phyloP scores from a whole-genome alignment of 108 stramenopile genomes.

The Skeletonema grethae region DNA sequence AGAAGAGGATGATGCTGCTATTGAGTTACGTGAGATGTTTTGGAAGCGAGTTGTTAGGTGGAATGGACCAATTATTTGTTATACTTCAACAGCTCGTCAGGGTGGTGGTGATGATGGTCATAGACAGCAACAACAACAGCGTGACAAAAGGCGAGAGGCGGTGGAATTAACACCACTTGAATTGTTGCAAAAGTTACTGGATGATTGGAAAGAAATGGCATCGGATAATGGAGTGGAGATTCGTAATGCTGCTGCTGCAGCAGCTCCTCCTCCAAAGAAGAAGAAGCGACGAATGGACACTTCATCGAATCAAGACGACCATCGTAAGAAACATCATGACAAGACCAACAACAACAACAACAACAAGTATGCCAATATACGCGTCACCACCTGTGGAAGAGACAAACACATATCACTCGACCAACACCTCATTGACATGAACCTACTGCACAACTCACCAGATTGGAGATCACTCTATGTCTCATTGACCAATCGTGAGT shows the following conservation, averaged over 20 bases:
- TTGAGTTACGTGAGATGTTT: neutral
- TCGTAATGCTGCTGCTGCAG: neutral
- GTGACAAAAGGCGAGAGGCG: neutral
- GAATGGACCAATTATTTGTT: neutral
- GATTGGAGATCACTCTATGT: constrained; percentile 39
- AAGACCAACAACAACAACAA: neutral
- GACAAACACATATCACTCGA: constrained; percentile 9
- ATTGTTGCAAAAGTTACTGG: constrained; percentile 33
- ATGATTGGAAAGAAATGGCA: constrained; percentile 51
- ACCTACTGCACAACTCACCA: constrained; percentile 32
- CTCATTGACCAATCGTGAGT: constrained; percentile 19
- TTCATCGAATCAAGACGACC: neutral
- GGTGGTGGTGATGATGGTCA: neutral
- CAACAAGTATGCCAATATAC: neutral
- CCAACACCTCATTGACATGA: constrained; percentile 38
- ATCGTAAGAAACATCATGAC: neutral
- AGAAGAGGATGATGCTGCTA: neutral
- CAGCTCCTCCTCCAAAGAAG: constrained; percentile 7
- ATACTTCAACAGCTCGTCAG: constrained; percentile 9
- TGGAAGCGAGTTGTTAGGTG: neutral
- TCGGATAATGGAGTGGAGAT: constrained; percentile 17
- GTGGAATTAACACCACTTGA: constrained; percentile 19
- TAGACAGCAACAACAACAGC: neutral
- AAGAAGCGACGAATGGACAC: constrained; percentile 26
- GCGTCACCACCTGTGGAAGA: constrained; percentile 28